Base-by-base conservation (phyloP, 2,329 filamentous ascomycete species). In the Botrytis galanthina region DNA sequence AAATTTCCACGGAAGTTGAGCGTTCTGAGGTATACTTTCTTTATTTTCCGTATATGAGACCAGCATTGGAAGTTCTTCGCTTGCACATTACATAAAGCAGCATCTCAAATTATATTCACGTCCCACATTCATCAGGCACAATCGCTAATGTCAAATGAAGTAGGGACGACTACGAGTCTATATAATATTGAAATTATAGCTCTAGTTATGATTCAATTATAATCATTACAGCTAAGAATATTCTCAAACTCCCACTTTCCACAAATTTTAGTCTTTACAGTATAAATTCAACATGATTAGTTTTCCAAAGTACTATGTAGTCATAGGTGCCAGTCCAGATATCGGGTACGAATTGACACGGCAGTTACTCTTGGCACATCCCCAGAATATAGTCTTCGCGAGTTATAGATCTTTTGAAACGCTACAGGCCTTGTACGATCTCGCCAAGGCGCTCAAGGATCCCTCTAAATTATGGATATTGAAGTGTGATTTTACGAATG, bases 401-500 rank as follows among this genome's bases (percentile, higher is more conserved):
- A 87, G 85, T 0, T 81, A 84, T 10, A 82, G 86, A 60, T 77
- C 81, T 18, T 32, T 10, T 14, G 37, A 64, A 44, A 32, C 29
- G 14, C 46, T 35, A 26, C 26, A 32, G 3, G 26, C 61, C 39
- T 54, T 72, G 7, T 32, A 14, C 9, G 46, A 72, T 26, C 37
- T 72, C 8, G 60, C n/a, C 26, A 32, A 42, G 44, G 26, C 20
- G 20, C n/a, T 66, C 18, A 46, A 64, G 4, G n/a, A 18, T 10
- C 37, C 66, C n/a, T 37, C 46, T 4, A 66, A 35, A 35, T 67
- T 80, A 10, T 76, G 59, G 4, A 75, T 76, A 7, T 32, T 79
- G 73, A 81, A 84, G 70, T 88, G 86, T 79, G 87, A 89, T 80
- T 83, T 89, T n/a, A 80, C 85, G 29, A 83, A 82, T 48, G 86